Base-by-base conservation (phyloP, 768 basidiomycete species). In the Trametes villosa region DNA sequence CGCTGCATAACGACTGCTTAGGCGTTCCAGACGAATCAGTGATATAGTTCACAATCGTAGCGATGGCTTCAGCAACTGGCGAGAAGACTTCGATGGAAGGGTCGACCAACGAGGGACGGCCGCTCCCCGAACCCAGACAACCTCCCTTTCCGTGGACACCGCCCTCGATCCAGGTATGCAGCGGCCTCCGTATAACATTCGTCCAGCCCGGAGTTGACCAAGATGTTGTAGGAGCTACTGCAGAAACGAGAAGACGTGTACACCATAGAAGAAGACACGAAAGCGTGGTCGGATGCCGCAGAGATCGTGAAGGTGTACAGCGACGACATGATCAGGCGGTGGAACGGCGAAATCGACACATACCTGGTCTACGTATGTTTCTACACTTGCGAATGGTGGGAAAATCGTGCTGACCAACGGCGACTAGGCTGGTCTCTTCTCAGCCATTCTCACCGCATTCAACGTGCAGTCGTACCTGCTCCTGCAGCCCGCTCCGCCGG, bases 371-470 rank as follows among this genome's bases (percentile, higher is more conserved):
- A 36, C 36, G 50, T 51, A 18, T 12, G 50, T 22, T 18, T 24
- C 17, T 18, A 26, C 8, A 20, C 13, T 15, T 3, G 3, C 17
- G 7, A 29, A 9, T 6, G 20, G 13, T n/a, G 6, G 17, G n/a
- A 8, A 17, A 6, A n/a, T 17, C 20, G 7, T 49, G n/a, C 48
- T 49, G 48, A 49, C 30, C 22, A 17, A 6, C 18, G 29, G 8
- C 18, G 6, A 36, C 42, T 12, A 56, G 54, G 54, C 54, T 22
- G 54, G 54, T 34, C 54, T 56, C 20, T 55, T 55, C 31, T 55
- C 53, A 18, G 53, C 53, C 15, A 27, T 55, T 15, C 20, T 55
- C 8, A 55, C 44, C 9, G 54, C 54, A 2, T 44, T 54, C 42
- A 30, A 20, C 24, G 27, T 42, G n/a, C n/a, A n/a, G n/a, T n/a